phyloP scores from a whole-genome alignment of 306 rosid genomes.

The Cyamopsis tetragonoloba region DNA sequence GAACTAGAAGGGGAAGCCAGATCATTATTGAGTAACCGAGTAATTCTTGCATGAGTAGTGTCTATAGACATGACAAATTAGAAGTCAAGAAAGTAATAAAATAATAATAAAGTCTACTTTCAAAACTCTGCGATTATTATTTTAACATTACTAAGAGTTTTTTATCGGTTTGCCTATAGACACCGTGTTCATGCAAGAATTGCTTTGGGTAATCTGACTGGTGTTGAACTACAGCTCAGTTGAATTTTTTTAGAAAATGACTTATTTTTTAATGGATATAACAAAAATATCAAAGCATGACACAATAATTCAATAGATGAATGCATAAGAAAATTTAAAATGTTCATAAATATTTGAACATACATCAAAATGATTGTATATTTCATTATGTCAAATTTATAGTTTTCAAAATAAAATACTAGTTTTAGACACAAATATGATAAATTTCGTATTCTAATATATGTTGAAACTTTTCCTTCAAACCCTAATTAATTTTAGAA shows the following conservation, averaged over 20 bases:
- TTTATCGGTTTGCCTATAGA: too few relatives aligned
- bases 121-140: too few relatives aligned
- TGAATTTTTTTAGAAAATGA: not conserved
- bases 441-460: not conserved
- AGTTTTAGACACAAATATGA: not conserved
- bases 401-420: not conserved
- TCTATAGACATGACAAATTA: too few relatives aligned
- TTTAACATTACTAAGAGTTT: too few relatives aligned
- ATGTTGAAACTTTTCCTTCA: slow-evolving; percentile 2
- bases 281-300: not conserved
- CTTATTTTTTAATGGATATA: not conserved
- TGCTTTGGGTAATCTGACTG: not conserved
- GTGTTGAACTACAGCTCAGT: not conserved
- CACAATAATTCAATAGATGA: not conserved
- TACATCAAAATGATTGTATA: not conserved
- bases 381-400: not conserved
- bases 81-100: too few relatives aligned
- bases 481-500: not conserved
- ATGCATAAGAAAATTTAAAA: not conserved
- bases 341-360: not conserved
- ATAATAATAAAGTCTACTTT: too few relatives aligned
- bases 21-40: not conserved
- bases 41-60: too few relatives aligned
- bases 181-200: too few relatives aligned
- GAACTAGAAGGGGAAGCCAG: not conserved